Percentiles rank a stretch among this genome's conserved stretches.
Conservation (phyloP, 306 rosid genomes). For the Abrus pulchellus region DNA sequence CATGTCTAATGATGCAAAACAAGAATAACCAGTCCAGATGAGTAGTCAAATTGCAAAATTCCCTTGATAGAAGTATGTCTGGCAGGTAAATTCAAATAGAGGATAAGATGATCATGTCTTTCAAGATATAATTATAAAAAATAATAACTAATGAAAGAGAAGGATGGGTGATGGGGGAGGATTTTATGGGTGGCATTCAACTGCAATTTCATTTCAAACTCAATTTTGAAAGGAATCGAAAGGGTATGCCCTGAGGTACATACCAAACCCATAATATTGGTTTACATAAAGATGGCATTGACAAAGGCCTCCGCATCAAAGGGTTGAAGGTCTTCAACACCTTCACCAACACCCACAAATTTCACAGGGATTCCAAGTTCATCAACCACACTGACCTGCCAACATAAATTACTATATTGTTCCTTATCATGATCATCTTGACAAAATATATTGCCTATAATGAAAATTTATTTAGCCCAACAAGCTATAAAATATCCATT, state of each 20-base stretch:
- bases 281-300: constrained; percentile 80
- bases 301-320: constrained; percentile 96
- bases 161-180: background rate
- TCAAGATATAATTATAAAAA: background rate
- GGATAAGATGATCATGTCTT: background rate
- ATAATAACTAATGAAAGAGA: background rate
- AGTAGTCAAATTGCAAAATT: constrained; percentile 13
- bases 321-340: constrained; percentile 93
- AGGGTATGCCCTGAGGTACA: constrained; percentile 23
- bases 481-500: constrained; percentile 15
- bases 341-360: constrained; percentile 97
- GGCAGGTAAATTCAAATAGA: background rate
- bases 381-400: constrained; percentile 94
- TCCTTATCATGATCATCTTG: constrained; percentile 18
- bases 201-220: constrained; percentile 1
- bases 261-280: constrained; percentile 38
- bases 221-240: constrained; percentile 14
- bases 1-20: constrained; percentile 14
- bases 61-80: background rate
- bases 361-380: constrained; percentile 97
- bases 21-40: background rate
- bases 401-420: constrained; percentile 37
- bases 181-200: constrained; percentile 5
- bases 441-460: constrained; percentile 6
- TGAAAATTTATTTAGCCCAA: background rate